phyloP scores from a whole-genome alignment of 208 protist species.

The Trypanosomatidae sp. region DNA sequence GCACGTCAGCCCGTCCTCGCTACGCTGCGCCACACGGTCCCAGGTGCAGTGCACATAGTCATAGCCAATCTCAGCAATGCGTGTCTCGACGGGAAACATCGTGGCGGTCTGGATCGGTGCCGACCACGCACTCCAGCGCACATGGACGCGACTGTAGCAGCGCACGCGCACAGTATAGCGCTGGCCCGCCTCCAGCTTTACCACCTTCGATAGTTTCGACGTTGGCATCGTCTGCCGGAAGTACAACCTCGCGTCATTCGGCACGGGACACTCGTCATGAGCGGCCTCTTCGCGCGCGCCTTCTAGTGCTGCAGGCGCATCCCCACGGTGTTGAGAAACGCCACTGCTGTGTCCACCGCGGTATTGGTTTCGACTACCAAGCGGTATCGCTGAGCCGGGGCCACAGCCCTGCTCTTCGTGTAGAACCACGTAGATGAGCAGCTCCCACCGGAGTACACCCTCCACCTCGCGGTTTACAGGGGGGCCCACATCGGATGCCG shows the following conservation, averaged over 20 bases:
- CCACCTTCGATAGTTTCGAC: conserved; percentile 60
- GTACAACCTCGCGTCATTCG: conserved; percentile 14
- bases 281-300: background rate
- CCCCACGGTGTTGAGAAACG: background rate
- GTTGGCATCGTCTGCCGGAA: conserved; percentile 54
- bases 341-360: background rate
- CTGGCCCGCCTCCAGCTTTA: conserved; percentile 71
- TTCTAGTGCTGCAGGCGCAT: background rate
- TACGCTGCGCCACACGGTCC: conserved; percentile 52
- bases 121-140: conserved; percentile 79
- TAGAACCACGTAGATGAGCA: conserved; percentile 40
- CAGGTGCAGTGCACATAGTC: conserved; percentile 84
- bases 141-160: conserved; percentile 30
- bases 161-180: conserved; percentile 66
- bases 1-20: conserved; percentile 30
- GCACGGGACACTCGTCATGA: conserved; percentile 22
- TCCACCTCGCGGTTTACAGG: conserved; percentile 16
- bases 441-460: conserved; percentile 64
- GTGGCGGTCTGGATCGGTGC: conserved; percentile 47
- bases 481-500: background rate
- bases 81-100: conserved; percentile 49
- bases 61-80: conserved; percentile 75
- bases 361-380: background rate
- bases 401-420: conserved; percentile 5
- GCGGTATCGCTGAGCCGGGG: background rate